A percentile compares a stretch with the other conserved stretches of the same genome.
phyloP scores from a whole-genome alignment of 805 yeast genomes.

The Zygotorulaspora danielsina region DNA sequence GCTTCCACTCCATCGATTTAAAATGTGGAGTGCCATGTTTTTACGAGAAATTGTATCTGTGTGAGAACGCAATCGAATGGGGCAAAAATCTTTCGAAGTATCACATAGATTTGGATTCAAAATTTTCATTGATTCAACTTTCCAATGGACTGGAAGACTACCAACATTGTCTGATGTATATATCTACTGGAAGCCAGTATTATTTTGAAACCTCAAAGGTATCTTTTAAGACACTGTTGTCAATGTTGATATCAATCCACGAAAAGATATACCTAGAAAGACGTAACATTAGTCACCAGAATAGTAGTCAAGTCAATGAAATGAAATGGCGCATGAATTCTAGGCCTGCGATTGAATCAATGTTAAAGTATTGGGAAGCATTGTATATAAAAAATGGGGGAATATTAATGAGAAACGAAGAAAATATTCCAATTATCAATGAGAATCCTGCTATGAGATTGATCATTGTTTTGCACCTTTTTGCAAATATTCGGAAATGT shows the following conservation, averaged over 20 bases:
- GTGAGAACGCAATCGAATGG: slow-evolving; percentile 53
- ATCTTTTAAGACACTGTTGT: slow-evolving; percentile 43
- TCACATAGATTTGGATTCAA: slow-evolving; percentile 46
- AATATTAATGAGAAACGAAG: slow-evolving; percentile 47
- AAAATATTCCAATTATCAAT: slow-evolving; percentile 38
- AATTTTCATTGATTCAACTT: slow-evolving; percentile 50
- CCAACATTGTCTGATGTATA: slow-evolving; percentile 43
- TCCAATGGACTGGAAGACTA: slow-evolving; percentile 51
- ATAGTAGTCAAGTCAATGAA: slow-evolving; percentile 43
- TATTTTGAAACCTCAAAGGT: slow-evolving; percentile 31
- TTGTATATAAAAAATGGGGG: slow-evolving; percentile 62
- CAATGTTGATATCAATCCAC: slow-evolving; percentile 60
- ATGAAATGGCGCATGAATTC: slow-evolving; percentile 63
- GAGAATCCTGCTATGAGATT: slow-evolving; percentile 56
- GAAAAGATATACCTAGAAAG: slow-evolving; percentile 59
- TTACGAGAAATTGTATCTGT: slow-evolving; percentile 57
- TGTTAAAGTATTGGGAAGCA: slow-evolving; percentile 66
- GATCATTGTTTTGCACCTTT: slow-evolving; percentile 59
- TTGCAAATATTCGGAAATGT: slow-evolving; percentile 64
- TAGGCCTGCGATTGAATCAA: slow-evolving; percentile 53
- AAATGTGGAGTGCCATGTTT: slow-evolving; percentile 63
- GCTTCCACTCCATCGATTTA: slow-evolving; percentile 45
- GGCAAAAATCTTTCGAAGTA: slow-evolving; percentile 35
- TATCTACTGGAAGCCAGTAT: slow-evolving; percentile 40
- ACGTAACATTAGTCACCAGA: slow-evolving; percentile 35